Conservation (phyloP, 805 yeast species). For the Pichia cephalocereana region DNA sequence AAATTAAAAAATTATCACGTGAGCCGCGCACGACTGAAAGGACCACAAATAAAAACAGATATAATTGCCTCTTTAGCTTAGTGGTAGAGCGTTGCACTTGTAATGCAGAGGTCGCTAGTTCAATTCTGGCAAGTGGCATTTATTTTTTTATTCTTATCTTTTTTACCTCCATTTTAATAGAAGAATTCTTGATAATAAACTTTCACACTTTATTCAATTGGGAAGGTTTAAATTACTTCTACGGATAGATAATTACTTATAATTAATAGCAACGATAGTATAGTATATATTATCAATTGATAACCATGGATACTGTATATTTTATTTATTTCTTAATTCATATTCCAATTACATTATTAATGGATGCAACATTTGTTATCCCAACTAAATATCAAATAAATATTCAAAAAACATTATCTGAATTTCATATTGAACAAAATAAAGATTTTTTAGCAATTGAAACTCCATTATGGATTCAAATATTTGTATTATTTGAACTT, state of each 20-base stretch:
- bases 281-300: background rate
- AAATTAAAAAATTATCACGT: background rate
- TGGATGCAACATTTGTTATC: slow-evolving; percentile 67
- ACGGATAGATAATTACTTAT: no score
- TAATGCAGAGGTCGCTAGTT: slow-evolving; percentile 96
- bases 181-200: no score
- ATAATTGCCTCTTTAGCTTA: slow-evolving; percentile 82
- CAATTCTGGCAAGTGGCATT: slow-evolving; percentile 80
- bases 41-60: background rate
- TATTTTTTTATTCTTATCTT: no score
- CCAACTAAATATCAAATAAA: slow-evolving; percentile 40
- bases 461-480: slow-evolving; percentile 49
- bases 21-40: background rate
- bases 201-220: no score
- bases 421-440: slow-evolving; percentile 54
- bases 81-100: slow-evolving; percentile 99
- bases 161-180: no score
- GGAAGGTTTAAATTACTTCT: no score
- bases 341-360: slow-evolving; percentile 61
- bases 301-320: slow-evolving; percentile 17
- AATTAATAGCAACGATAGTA: no score
- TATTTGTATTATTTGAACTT: slow-evolving; percentile 66
- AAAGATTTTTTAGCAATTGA: slow-evolving; percentile 63
- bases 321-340: slow-evolving; percentile 41
- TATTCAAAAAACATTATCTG: slow-evolving; percentile 41